These are phyloP conservation scores for Melampsora americana DNA, from an alignment of 1,284 basidiomycete genomes.

Conservation along the genomic window DNA sequence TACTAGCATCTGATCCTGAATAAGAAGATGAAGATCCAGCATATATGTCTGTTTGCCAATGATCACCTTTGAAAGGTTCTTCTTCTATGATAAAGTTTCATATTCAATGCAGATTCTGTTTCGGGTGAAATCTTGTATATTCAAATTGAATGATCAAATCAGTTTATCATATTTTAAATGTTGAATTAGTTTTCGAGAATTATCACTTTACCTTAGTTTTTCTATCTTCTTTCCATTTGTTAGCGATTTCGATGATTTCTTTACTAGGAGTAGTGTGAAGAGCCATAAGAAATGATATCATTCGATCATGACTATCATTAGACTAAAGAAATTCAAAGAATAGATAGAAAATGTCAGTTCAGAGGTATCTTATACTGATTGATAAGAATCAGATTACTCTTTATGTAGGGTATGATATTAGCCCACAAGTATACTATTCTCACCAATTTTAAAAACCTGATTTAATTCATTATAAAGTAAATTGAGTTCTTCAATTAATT, in stretches of 20 bases:
- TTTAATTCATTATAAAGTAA: not conserved
- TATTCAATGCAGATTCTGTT: constrained; percentile 20
- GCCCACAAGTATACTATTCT: constrained; percentile 13
- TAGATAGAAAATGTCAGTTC: not conserved
- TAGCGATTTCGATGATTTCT: no score
- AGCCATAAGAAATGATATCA: no score
- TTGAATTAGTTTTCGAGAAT: not conserved
- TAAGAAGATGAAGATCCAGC: constrained; percentile 37
- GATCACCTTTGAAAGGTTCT: constrained; percentile 28
- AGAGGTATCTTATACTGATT: no score
- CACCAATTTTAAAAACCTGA: not conserved
- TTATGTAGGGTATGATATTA: not conserved
- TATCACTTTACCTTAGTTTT: not conserved
- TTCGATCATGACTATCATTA: not conserved
- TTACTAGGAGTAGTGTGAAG: no score
- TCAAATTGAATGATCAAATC: not conserved
- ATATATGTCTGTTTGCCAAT: constrained; percentile 39
- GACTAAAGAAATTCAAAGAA: not conserved
- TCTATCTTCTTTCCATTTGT: no score
- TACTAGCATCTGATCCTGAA: constrained; percentile 12
- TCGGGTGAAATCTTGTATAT: not conserved
- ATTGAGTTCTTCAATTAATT: constrained; percentile 1
- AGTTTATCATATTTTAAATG: not conserved
- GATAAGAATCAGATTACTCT: not conserved
- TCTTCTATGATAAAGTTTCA: constrained; percentile 18